Conservation (phyloP, 108 stramenopile species). For the Nitzschia palea region DNA sequence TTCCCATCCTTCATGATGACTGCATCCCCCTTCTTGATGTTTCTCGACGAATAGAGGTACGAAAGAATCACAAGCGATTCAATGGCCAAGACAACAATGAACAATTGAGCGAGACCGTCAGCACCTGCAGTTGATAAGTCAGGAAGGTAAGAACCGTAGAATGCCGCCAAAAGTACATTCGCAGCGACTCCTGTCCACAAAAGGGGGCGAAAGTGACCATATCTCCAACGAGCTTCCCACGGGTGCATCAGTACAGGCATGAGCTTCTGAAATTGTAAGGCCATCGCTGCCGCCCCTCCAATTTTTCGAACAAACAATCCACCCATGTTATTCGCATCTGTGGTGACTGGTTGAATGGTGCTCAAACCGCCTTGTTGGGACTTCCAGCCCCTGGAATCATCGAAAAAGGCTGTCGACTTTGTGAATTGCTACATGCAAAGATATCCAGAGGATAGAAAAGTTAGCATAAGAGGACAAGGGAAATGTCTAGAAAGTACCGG, state of each 20-base stretch:
- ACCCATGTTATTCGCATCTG: conserved; percentile 90
- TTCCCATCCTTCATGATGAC: conserved; percentile 50
- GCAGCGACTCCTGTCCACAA: conserved; percentile 52
- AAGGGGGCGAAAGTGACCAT: conserved; percentile 75
- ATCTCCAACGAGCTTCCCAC: conserved; percentile 69
- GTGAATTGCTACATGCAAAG: conserved; percentile 60
- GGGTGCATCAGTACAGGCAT: conserved; percentile 76
- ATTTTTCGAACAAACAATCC: conserved; percentile 83
- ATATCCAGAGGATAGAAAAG: too few species aligned
- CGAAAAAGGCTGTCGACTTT: conserved; percentile 72
- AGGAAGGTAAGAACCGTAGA: conserved; percentile 55
- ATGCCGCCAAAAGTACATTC: conserved; percentile 50
- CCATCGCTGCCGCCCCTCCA: conserved; percentile 68
- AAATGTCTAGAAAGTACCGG: not conserved
- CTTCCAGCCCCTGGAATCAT: conserved; percentile 79
- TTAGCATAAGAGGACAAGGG: not conserved
- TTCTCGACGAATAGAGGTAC: conserved; percentile 35
- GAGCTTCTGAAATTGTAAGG: conserved; percentile 77
- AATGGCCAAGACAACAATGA: conserved; percentile 50
- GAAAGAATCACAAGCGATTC: conserved; percentile 65
- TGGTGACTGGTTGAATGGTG: conserved; percentile 63
- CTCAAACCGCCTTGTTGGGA: conserved; percentile 84
- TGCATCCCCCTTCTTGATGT: conserved; percentile 35
- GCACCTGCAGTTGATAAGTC: conserved; percentile 67
- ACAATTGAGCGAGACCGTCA: conserved; percentile 40